Evolutionary conservation across 257 asterid genomes (phyloP), one percentile per base, ranked within the genome.

Genomic region (Sherardia arvensis): DNA sequence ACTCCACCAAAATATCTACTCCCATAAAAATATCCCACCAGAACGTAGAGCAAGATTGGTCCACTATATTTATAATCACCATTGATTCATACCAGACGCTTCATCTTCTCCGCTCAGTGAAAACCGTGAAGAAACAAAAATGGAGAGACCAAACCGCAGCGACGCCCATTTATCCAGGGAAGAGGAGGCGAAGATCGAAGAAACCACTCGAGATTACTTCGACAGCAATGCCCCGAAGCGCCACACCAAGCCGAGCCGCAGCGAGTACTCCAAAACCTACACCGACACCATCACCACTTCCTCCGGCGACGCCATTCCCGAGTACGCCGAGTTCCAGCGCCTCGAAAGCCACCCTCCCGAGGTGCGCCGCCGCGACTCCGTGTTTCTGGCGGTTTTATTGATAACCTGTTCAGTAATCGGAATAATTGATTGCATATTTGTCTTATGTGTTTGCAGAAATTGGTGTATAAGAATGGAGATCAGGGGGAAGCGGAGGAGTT

Each of bases 201-300:
- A 79, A 4, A 77, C 77, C 26, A 75, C 93, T n/a, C 86, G 84
- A 7, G 80, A 79, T 15, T 73, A 85, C 78, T 89, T 85, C 61
- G 97, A 89, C 38, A 86, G 66, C 7, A 64, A 74, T 34, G 89
- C 97, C 64, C 97, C 97, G 8, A 82, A 81, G 66, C 91, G 98
- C 40, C 98, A 89, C 80, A 74, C 88, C 11, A 92, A 92, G 74
- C 98, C 98, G 51, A 95, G 83, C 66, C 90, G 98, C 26, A 92
- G 98, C 69, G 98, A 92, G 1, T 73, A 85, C 63, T 75, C 95
- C 55, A 54, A 90, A 17, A 72, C 77, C 11, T 89, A 88, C 30
- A 47, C 71, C 17, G 95, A 92, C 58, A 69, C 81, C 43, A 20
- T 74, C 59, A 34, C 86, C 40, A 12, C 70, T 17, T 40, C 17